Base-by-base conservation (phyloP, 169 alveolate genomes). In the Theileria sp. region DNA sequence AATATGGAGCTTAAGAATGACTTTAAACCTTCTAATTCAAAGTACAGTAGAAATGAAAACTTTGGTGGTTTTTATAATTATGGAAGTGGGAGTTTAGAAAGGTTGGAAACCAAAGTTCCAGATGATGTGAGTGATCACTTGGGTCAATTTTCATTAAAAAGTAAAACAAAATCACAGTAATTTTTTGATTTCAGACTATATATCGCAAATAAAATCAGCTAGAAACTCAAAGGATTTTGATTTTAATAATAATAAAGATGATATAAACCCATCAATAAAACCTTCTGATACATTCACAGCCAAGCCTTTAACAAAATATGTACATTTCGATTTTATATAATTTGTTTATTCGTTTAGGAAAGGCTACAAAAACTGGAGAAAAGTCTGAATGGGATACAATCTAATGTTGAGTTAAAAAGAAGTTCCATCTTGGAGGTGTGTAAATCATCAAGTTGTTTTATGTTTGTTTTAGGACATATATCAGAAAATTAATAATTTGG, bases 381-480 rank as follows among this genome's bases (percentile, higher is more conserved):
- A 67, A 83, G 89, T 68, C 60, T 83, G 36, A 64, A 32, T 36
- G 86, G 86, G 0, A 79, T 83, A 2, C 89, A 83, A 34, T 60
- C 86, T 28, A 83, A 75, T 38, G 86, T 75, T 60, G 89, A 83
- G 28, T 51, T 75, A 19, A 83, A 83, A 74, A 38, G 89, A 49
- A 78, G 86, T 67, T 61, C 73, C 69, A 83, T 83, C 8, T 64
- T 83, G 34, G 89, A 83, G 77, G 89, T 83, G 25, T 8, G 32
- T 12, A 60, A 60, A n/a, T 32, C 38, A 44, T 28, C 21, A 17
- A 0, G 23, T 2, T 0, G 3, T 8, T 32, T 0, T 17, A 15
- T 74, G 72, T 7, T 0, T 0, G 3, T 10, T 69, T 66, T 26
- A 83, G 89, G 82, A 83, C 28, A 83, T 83, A 19, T 83, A 83